Evolutionary conservation across 306 rosid species (phyloP), one percentile per base, ranked within the genome.

Genomic region (Hippophae tibetana): DNA sequence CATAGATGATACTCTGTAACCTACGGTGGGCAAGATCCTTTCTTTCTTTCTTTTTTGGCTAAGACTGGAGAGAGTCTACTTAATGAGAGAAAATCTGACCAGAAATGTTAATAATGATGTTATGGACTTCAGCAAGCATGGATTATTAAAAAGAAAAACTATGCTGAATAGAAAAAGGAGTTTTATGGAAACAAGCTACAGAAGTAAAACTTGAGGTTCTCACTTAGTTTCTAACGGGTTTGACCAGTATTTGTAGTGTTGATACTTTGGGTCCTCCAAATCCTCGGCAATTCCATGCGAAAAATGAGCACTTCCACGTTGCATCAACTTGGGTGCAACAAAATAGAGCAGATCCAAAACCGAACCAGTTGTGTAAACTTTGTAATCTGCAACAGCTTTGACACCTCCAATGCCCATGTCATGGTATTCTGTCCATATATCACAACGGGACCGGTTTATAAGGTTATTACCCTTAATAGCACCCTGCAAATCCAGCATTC

Each of bases 211-310:
- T 55, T 42, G 9, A 23, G 50, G 11, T 58, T 74, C 89, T 77
- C 76, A 85, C 95, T 69, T 78, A 59, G 87, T 80, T 67, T 89
- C 97, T 2, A 89, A 86, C 62, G 95, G 89, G 76, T 89, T 89
- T 25, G 95, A 89, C 93, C 93, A 89, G 78, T 80, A 86, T 72
- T 73, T 89, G 79, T 81, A 59, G 78, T 89, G 86, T 18, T 47
- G 57, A 54, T 84, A 89, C 54, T 80, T 78, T 26, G 87, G 81
- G 71, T 89, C 84, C 13, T 86, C 87, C 45, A 89, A 81, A 72
- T 84, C 64, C 58, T 78, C 87, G 40, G 97, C 89, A 61, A 86
- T 82, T 42, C 87, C 93, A n/a, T 80, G 83, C 69, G 87, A 89
- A 84, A 86, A 89, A 64, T 82, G 97, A 78, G 73, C 72, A 66